A percentile compares a stretch with the other conserved stretches of the same genome.
Evolutionary conservation across 352 stramenopile genomes (phyloP).

Genomic region (Phytophthora ramorum): DNA sequence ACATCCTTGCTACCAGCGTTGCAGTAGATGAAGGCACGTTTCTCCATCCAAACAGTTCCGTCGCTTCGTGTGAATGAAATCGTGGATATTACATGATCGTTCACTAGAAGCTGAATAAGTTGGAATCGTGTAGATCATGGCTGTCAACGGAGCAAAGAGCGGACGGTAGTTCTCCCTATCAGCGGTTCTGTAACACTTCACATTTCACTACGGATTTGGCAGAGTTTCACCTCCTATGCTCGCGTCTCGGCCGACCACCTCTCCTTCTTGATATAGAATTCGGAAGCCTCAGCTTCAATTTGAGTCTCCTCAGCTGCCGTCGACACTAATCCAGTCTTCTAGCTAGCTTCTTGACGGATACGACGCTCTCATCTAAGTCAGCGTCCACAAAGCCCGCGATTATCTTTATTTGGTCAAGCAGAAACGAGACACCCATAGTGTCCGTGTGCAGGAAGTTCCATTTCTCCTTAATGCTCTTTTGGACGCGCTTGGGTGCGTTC

Average conservation of each 20-base stretch:
- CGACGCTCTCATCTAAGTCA: background rate
- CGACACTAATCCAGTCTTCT: background rate
- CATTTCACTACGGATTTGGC: constrained; percentile 3
- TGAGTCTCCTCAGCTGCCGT: constrained; percentile 1
- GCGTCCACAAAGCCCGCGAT: constrained; percentile 2
- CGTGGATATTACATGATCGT: constrained; percentile 14
- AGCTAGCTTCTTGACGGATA: constrained; percentile 1
- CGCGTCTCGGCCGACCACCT: constrained; percentile 6
- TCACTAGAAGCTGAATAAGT: constrained; percentile 11
- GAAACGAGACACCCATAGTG: constrained; percentile 9
- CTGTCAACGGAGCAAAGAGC: constrained; percentile 7
- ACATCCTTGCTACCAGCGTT: constrained; percentile 14
- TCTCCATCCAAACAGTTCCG: constrained; percentile 8
- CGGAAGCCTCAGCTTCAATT: background rate
- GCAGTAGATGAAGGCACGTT: constrained; percentile 13
- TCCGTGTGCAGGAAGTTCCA: constrained; percentile 10
- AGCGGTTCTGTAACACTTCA: background rate
- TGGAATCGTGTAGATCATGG: constrained; percentile 3
- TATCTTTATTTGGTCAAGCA: constrained; percentile 7
- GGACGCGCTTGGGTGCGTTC: background rate
- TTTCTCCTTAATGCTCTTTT: background rate
- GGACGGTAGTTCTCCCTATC: constrained; percentile 1
- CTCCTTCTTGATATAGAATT: constrained; percentile 7
- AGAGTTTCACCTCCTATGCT: background rate
- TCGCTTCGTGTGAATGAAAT: constrained; percentile 16